Evolutionary conservation across 73 alveolate species (phyloP).

Genomic region (Vitrella brassicaformis): DNA sequence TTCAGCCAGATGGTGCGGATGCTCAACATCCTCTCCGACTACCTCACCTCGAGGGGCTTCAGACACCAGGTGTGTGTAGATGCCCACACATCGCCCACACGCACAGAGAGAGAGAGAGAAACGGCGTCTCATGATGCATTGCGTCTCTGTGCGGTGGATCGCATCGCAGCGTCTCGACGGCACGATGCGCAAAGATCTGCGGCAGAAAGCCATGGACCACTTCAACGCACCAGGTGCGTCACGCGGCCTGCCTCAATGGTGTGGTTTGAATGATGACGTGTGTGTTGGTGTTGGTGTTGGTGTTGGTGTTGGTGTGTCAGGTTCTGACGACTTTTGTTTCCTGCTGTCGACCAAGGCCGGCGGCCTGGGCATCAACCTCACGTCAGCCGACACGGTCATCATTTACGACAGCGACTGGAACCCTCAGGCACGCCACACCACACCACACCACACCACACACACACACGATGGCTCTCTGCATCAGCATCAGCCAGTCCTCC

Average conservation of each 20-base stretch:
- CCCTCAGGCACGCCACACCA: slow-evolving; percentile 89
- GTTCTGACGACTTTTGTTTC: slow-evolving; percentile 63
- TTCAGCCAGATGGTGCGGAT: slow-evolving; percentile 84
- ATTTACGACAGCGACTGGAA: slow-evolving; percentile 95
- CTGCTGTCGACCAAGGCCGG: slow-evolving; percentile 89
- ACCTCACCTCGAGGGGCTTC: slow-evolving; percentile 77
- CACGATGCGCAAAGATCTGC: slow-evolving; percentile 4
- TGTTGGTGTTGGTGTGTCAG: slow-evolving; percentile 39
- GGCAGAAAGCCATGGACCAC: slow-evolving; percentile 31
- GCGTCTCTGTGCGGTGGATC: too few species aligned
- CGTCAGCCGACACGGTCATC: slow-evolving; percentile 93
- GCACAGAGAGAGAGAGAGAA: too few species aligned
- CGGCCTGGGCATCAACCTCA: slow-evolving; percentile 88
- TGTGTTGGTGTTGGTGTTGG: slow-evolving; percentile 47
- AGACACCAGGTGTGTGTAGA: slow-evolving; percentile 31
- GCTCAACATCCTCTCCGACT: slow-evolving; percentile 92
- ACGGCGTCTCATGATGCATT: too few species aligned
- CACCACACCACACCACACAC: too few species aligned
- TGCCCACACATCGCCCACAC: too few species aligned
- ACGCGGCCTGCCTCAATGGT: too few species aligned
- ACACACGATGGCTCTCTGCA: too few species aligned
- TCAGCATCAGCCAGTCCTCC: too few species aligned
- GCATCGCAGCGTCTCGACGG: slow-evolving; percentile 14
- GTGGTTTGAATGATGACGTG: too few species aligned
- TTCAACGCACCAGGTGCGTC: slow-evolving; percentile 15